Conservation (phyloP, 306 rosid species). For the Purshia tridentata region DNA sequence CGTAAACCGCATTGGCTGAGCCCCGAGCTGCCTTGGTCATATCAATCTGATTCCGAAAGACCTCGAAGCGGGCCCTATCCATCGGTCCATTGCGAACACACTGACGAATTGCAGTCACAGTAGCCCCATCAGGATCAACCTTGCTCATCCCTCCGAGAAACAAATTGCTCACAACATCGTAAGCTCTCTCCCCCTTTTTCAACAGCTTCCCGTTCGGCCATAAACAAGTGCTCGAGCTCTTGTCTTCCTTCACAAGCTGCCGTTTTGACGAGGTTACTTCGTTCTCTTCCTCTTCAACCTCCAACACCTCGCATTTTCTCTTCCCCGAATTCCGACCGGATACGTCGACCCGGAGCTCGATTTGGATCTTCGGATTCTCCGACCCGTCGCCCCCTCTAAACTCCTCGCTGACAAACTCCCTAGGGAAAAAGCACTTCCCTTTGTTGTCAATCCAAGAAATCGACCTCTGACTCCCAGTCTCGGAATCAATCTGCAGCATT, state of each 20-base stretch:
- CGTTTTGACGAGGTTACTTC: conserved; percentile 50
- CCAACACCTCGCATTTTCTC: conserved; percentile 22
- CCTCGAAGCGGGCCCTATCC: conserved; percentile 39
- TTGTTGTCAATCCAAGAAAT: conserved; percentile 62
- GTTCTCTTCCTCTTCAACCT: conserved; percentile 20
- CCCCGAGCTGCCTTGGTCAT: conserved; percentile 43
- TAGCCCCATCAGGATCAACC: conserved; percentile 22
- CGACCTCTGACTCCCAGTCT: conserved; percentile 44
- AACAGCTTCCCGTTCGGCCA: conserved; percentile 44
- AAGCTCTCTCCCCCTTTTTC: conserved; percentile 30
- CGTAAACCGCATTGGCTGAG: conserved; percentile 43
- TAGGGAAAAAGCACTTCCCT: conserved; percentile 51
- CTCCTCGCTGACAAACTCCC: conserved; percentile 39
- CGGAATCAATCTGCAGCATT: conserved; percentile 51
- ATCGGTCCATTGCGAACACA: conserved; percentile 28
- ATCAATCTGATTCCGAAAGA: conserved; percentile 38
- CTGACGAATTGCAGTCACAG: conserved; percentile 43
- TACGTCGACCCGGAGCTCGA: conserved; percentile 28
- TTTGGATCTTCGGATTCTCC: conserved; percentile 27
- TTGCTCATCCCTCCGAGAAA: conserved; percentile 36
- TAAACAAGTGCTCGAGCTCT: background rate
- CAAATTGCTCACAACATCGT: conserved; percentile 16
- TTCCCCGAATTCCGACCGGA: conserved; percentile 30
- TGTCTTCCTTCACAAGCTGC: conserved; percentile 17
- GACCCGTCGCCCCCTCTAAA: background rate